Conservation (phyloP, 2,329 filamentous ascomycete genomes). For the Fusarium xylarioides region DNA sequence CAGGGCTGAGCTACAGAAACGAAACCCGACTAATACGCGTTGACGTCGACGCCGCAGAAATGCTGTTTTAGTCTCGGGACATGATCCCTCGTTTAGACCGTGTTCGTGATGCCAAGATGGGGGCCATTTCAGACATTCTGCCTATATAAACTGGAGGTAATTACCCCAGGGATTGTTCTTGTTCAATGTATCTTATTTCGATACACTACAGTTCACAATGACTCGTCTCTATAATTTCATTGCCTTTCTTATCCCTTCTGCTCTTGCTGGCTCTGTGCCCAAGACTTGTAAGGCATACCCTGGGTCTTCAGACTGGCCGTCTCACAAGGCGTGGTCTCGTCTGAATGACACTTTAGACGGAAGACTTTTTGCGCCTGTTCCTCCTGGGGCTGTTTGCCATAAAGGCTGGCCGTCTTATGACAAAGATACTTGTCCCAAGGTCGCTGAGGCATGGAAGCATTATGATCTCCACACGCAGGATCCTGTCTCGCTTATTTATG, state of each 20-base stretch:
- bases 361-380: slow-evolving; percentile 52
- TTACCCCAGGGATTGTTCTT: fast-evolving
- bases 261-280: background rate
- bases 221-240: background rate
- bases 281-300: slow-evolving; percentile 58
- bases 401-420: slow-evolving; percentile 38
- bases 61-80: slow-evolving; percentile 21
- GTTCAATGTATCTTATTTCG: too few relatives aligned
- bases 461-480: slow-evolving; percentile 43
- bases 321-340: slow-evolving; percentile 52
- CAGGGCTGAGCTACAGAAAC: slow-evolving; percentile 19
- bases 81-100: slow-evolving; percentile 18
- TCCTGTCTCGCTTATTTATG: slow-evolving; percentile 46
- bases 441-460: slow-evolving; percentile 39
- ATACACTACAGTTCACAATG: too few relatives aligned
- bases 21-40: slow-evolving; percentile 26
- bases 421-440: slow-evolving; percentile 42
- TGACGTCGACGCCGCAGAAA: background rate
- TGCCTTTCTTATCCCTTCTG: background rate
- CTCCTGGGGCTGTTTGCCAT: slow-evolving; percentile 49
- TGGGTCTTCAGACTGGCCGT: slow-evolving; percentile 58
- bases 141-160: slow-evolving; percentile 9
- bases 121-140: background rate
- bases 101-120: background rate
- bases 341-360: slow-evolving; percentile 58